A percentile compares a stretch with the other conserved stretches of the same genome.
These are phyloP conservation scores for Daldinia decipiens DNA, from an alignment of 495 filamentous ascomycete species.

Conservation along the genomic window DNA sequence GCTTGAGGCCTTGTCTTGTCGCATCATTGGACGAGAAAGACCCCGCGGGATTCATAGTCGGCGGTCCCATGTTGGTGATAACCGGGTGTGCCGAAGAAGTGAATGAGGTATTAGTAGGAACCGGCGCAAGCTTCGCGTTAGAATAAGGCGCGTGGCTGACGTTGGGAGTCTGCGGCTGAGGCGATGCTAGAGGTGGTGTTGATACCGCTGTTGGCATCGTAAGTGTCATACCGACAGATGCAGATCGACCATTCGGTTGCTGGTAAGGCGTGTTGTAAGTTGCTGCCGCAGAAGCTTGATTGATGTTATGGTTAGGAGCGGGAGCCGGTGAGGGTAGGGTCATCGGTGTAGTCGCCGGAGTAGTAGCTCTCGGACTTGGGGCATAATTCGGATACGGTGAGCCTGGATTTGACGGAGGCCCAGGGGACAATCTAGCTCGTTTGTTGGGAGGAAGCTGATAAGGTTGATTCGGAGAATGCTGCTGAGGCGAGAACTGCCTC, in stretches of 20 bases:
- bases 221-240: constrained; percentile 19
- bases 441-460: constrained; percentile 67
- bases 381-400: constrained; percentile 44
- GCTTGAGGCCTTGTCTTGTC: constrained; percentile 61
- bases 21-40: constrained; percentile 37
- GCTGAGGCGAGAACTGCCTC: constrained; percentile 53
- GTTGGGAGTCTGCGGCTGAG: constrained; percentile 30
- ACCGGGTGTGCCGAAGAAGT: constrained; percentile 40
- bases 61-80: constrained; percentile 78
- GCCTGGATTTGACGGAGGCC: constrained; percentile 46
- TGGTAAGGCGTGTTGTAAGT: constrained; percentile 48
- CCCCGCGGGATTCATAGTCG: constrained; percentile 47
- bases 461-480: constrained; percentile 52
- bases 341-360: constrained; percentile 40
- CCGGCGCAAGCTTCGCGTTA: constrained; percentile 52
- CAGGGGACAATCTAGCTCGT: constrained; percentile 74
- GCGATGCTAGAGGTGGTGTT: constrained; percentile 24
- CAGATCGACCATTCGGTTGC: constrained; percentile 34
- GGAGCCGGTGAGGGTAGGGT: constrained; percentile 43
- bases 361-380: constrained; percentile 44
- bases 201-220: constrained; percentile 32
- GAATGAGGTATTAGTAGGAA: constrained; percentile 19
- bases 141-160: constrained; percentile 49
- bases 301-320: constrained; percentile 41
- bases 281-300: constrained; percentile 32